Conservation (phyloP, 805 yeast species). For the Candida silvicultrix region DNA sequence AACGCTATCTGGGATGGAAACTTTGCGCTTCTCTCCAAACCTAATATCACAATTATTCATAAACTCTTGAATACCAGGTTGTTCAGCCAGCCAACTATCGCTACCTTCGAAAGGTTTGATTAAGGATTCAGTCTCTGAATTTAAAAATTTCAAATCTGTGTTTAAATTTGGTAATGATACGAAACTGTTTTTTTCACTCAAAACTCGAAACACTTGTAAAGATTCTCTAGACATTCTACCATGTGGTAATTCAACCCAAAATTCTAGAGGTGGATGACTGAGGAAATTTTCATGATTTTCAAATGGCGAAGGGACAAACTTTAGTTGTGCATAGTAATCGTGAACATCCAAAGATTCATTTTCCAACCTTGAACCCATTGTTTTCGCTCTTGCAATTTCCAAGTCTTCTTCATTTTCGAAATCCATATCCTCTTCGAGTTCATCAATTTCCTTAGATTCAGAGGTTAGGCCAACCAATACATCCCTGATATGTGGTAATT, state of each 20-base stretch:
- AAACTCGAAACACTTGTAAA: conserved; percentile 36
- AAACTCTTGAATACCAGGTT: conserved; percentile 38
- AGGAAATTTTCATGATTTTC: conserved; percentile 19
- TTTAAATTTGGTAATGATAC: conserved; percentile 34
- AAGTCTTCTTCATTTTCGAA: conserved; percentile 4
- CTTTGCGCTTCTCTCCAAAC: conserved; percentile 29
- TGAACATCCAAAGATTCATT: conserved; percentile 17
- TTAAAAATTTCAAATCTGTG: conserved; percentile 38
- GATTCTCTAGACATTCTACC: conserved; percentile 30
- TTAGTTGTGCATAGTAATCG: conserved; percentile 35
- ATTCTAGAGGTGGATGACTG: conserved; percentile 47
- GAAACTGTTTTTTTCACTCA: conserved; percentile 35
- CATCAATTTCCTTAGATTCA: conserved; percentile 11
- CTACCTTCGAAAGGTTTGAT: conserved; percentile 10
- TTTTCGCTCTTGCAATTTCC: not conserved
- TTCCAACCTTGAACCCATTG: not conserved
- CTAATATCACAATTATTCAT: conserved; percentile 31
- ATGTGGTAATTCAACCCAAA: conserved; percentile 40
- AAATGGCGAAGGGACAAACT: conserved; percentile 40
- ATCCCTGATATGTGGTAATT: not conserved
- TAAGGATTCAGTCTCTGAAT: conserved; percentile 11
- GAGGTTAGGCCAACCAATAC: not conserved
- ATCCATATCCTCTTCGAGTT: not conserved
- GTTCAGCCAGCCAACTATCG: conserved; percentile 22
- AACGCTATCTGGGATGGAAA: conserved; percentile 32